Evolutionary conservation across 495 filamentous ascomycete species (phyloP).

Genomic region (Lindgomyces ingoldianus): DNA sequence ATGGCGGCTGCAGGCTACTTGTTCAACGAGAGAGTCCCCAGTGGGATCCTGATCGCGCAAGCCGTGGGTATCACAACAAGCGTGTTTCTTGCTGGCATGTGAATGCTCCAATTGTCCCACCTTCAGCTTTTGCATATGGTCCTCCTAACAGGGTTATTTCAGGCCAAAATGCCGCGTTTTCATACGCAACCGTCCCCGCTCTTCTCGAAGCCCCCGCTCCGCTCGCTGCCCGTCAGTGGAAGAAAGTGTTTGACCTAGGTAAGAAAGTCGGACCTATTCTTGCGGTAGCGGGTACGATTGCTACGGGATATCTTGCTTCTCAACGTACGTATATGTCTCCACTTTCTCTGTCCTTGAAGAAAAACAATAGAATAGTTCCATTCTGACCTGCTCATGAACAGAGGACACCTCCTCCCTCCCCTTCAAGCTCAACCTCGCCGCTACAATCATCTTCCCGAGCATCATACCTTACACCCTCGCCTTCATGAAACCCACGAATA

Average conservation of each 20-base stretch:
- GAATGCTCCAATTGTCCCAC: neutral
- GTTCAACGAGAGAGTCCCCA: slow-evolving; percentile 18
- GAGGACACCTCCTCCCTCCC: slow-evolving; percentile 21
- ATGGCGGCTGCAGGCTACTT: slow-evolving; percentile 18
- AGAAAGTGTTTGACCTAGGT: slow-evolving; percentile 43
- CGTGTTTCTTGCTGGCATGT: slow-evolving; percentile 44
- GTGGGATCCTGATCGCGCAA: slow-evolving; percentile 50
- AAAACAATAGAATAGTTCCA: slow-evolving; percentile 1
- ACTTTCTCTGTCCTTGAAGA: neutral
- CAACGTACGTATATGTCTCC: slow-evolving; percentile 26
- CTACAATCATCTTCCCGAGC: slow-evolving; percentile 47
- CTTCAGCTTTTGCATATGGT: neutral
- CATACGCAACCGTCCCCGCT: slow-evolving; percentile 51
- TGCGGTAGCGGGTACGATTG: slow-evolving; percentile 39
- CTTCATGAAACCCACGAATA: slow-evolving; percentile 51
- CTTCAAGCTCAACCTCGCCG: slow-evolving; percentile 48
- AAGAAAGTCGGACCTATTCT: slow-evolving; percentile 42
- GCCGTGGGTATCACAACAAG: slow-evolving; percentile 52
- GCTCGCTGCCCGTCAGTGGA: slow-evolving; percentile 56
- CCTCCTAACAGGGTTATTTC: neutral
- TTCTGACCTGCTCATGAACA: too few relatives aligned
- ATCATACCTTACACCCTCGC: slow-evolving; percentile 55
- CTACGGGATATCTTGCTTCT: slow-evolving; percentile 54
- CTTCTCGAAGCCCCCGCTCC: slow-evolving; percentile 56
- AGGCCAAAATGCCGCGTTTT: slow-evolving; percentile 50